Evolutionary conservation across 1,284 basidiomycete species (phyloP).

Genomic region (Pseudozyma thailandica): DNA sequence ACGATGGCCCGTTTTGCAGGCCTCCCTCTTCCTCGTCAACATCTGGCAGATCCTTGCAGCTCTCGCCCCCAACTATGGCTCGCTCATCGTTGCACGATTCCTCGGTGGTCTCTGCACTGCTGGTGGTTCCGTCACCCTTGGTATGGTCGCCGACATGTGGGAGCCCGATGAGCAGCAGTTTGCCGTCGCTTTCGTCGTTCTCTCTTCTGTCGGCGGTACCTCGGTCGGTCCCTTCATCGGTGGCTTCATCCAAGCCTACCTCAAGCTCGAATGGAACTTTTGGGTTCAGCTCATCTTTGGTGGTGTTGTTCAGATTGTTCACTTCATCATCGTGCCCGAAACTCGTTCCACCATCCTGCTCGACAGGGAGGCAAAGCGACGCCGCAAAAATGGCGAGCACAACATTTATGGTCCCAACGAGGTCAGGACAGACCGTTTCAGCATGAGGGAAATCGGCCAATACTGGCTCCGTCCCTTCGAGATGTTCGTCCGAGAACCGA

Average conservation of each 20-base stretch:
- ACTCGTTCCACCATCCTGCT: constrained; percentile 69
- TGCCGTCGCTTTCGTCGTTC: constrained; percentile 66
- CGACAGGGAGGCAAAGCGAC: constrained; percentile 68
- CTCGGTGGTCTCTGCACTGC: constrained; percentile 68
- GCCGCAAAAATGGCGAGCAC: constrained; percentile 65
- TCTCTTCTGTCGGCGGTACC: constrained; percentile 65
- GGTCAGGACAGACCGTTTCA: constrained; percentile 67
- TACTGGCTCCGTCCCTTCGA: constrained; percentile 69
- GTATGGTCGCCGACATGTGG: constrained; percentile 69
- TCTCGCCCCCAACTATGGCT: constrained; percentile 64
- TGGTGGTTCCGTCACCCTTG: constrained; percentile 70
- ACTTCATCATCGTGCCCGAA: constrained; percentile 70
- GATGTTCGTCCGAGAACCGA: constrained; percentile 69
- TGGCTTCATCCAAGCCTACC: constrained; percentile 52
- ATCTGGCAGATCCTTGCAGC: constrained; percentile 63
- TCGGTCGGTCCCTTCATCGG: constrained; percentile 65
- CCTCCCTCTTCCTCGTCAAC: constrained; percentile 68
- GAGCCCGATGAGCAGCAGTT: constrained; percentile 67
- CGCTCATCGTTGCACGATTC: constrained; percentile 64
- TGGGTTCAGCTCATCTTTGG: constrained; percentile 70
- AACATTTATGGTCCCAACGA: constrained; percentile 70
- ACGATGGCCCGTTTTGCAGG: constrained; percentile 64
- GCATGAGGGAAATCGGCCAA: constrained; percentile 64
- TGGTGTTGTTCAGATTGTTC: constrained; percentile 67
- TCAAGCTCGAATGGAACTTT: constrained; percentile 65